Evolutionary conservation across 371 early-diverging fungal species (phyloP).

Genomic region (Chytridium lagenaria): DNA sequence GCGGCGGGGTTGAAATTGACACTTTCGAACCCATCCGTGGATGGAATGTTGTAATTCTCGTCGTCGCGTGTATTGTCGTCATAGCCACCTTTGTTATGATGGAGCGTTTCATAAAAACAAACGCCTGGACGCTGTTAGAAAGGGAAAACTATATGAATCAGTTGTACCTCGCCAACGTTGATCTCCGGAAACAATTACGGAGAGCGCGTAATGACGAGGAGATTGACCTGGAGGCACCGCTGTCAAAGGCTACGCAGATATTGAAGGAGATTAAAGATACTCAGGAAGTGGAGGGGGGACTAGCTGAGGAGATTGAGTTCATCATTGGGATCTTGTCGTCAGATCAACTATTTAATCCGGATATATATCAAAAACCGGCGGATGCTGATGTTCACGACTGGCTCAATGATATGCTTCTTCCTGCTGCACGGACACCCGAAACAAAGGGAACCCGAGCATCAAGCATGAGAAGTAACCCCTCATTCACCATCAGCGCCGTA

Average conservation of each 20-base stretch:
- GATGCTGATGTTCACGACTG: conserved; percentile 57
- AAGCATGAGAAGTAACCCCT: conserved; percentile 19
- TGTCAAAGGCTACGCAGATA: conserved; percentile 50
- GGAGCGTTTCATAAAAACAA: conserved; percentile 49
- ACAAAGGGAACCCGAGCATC: conserved; percentile 15
- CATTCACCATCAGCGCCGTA: conserved; percentile 25
- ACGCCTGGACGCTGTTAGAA: conserved; percentile 50
- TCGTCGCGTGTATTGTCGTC: conserved; percentile 34
- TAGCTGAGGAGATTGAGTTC: conserved; percentile 40
- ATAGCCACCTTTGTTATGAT: conserved; percentile 38
- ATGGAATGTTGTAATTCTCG: conserved; percentile 40
- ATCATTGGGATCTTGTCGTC: conserved; percentile 51
- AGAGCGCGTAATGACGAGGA: conserved; percentile 38
- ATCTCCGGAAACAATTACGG: conserved; percentile 51
- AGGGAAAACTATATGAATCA: conserved; percentile 49
- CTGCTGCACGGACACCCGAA: conserved; percentile 21
- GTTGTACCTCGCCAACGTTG: conserved; percentile 52
- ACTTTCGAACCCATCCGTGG: conserved; percentile 28
- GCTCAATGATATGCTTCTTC: conserved; percentile 49
- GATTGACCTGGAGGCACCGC: conserved; percentile 54
- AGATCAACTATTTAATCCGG: conserved; percentile 53
- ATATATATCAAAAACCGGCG: conserved; percentile 42
- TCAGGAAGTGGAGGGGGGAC: conserved; percentile 30
- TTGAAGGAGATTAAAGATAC: conserved; percentile 47
- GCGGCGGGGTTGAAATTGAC: conserved; percentile 38